phyloP scores from a whole-genome alignment of 73 alveolate species.

The Loxodes magnus region DNA sequence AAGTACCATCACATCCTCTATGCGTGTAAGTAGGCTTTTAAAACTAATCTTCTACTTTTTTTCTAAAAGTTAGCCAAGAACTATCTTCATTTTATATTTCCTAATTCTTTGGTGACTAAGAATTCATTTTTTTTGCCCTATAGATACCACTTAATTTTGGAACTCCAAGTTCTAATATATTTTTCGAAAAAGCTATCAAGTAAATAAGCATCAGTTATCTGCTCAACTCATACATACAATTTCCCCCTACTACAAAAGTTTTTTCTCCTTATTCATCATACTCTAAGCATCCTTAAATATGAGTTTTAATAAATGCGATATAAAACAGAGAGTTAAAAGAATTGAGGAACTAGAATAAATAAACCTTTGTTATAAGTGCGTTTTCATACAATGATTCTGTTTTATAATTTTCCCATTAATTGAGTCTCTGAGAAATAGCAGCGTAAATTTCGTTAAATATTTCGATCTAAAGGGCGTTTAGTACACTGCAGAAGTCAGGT shows the following conservation, averaged over 20 bases:
- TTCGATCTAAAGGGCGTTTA: conserved; percentile 32
- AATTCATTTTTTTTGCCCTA: conserved; percentile 4
- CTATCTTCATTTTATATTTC: conserved; percentile 6
- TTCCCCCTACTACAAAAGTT: neutral
- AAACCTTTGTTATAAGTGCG: conserved; percentile 30
- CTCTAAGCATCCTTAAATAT: conserved; percentile 1
- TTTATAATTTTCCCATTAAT: conserved; percentile 40
- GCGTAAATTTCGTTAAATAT: conserved; percentile 31
- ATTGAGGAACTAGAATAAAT: conserved; percentile 41
- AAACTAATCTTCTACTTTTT: conserved; percentile 19
- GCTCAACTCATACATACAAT: conserved; percentile 23
- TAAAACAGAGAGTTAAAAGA: conserved; percentile 42
- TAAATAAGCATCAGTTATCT: conserved; percentile 27
- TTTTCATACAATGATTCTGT: conserved; percentile 35
- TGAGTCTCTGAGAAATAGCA: conserved; percentile 13
- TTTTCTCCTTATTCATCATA: neutral
- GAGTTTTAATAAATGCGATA: conserved; percentile 36
- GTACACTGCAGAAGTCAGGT: conserved; percentile 10
- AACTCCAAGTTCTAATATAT: conserved; percentile 19
- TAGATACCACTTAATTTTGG: conserved; percentile 10
- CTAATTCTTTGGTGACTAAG: neutral
- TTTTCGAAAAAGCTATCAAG: conserved; percentile 10
- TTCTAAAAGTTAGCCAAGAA: conserved; percentile 18
- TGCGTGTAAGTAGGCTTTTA: conserved; percentile 12
- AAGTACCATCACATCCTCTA: conserved; percentile 40